phyloP scores from a whole-genome alignment of 805 yeast genomes.

The Candida tammaniensis region DNA sequence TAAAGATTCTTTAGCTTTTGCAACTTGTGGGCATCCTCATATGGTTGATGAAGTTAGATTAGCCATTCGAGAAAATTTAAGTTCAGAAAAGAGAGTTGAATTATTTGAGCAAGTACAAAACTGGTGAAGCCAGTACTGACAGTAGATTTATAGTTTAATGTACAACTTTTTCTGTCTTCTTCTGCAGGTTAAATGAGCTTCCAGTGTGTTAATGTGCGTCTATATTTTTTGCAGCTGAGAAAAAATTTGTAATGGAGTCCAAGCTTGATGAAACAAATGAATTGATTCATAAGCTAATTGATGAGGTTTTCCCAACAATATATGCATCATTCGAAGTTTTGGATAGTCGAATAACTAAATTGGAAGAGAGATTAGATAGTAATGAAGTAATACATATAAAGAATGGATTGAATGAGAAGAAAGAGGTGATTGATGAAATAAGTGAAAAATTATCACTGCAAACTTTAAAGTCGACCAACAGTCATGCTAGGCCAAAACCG shows the following conservation, averaged over 20 bases:
- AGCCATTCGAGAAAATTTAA: constrained; percentile 24
- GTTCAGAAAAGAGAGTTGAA: constrained; percentile 28
- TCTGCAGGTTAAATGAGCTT: too few species aligned
- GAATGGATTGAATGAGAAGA: background rate
- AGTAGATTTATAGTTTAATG: too few species aligned
- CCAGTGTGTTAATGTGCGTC: too few species aligned
- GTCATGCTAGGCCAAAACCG: too few species aligned
- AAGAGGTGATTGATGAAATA: background rate
- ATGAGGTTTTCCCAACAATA: constrained; percentile 14
- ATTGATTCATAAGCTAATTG: constrained; percentile 9
- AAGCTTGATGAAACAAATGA: constrained; percentile 13
- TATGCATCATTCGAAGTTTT: constrained; percentile 11
- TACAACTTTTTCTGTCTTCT: too few species aligned
- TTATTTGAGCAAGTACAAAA: constrained; percentile 33
- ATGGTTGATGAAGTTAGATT: constrained; percentile 36
- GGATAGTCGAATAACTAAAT: constrained; percentile 6
- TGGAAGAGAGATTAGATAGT: constrained; percentile 7
- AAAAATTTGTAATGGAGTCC: too few species aligned
- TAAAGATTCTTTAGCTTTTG: constrained; percentile 42
- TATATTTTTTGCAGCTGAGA: too few species aligned
- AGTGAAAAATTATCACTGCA: too few species aligned
- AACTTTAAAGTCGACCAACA: too few species aligned
- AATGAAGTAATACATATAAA: background rate
- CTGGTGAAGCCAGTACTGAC: too few species aligned
- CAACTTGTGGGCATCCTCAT: constrained; percentile 48